Evolutionary conservation across 768 basidiomycete genomes (phyloP).

Genomic region (Rhizopogon rudus): DNA sequence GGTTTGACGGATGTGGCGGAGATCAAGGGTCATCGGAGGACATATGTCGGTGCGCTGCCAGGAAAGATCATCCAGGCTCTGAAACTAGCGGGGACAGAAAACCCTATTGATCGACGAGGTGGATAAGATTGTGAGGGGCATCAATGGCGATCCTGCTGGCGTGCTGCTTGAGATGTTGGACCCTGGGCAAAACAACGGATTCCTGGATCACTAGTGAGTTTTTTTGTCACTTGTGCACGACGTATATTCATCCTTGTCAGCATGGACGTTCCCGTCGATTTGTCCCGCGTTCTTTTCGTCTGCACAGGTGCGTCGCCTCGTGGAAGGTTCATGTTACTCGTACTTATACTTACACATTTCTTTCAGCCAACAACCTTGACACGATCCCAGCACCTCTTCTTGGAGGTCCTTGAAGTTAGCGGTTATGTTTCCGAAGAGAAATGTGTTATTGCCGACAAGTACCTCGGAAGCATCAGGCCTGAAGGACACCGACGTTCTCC

Average conservation of each 20-base stretch:
- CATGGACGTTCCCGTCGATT: conserved; percentile 95
- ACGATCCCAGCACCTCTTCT: conserved; percentile 92
- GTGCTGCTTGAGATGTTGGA: conserved; percentile 92
- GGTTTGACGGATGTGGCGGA: conserved; percentile 97
- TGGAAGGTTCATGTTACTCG: conserved; percentile 1
- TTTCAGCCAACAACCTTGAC: conserved; percentile 80
- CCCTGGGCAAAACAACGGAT: conserved; percentile 91
- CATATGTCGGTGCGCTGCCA: conserved; percentile 92
- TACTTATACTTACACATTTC: conserved; percentile 7
- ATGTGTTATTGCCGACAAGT: conserved; percentile 78
- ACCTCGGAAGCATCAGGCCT: conserved; percentile 87
- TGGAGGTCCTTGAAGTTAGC: conserved; percentile 90
- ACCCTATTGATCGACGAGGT: conserved; percentile 96
- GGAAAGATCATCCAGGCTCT: conserved; percentile 95
- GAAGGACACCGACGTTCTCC: conserved; percentile 73
- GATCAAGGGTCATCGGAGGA: conserved; percentile 96
- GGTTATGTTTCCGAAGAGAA: conserved; percentile 96
- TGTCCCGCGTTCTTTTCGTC: conserved; percentile 94
- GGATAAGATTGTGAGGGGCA: conserved; percentile 89
- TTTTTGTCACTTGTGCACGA: background rate
- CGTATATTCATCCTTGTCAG: conserved; percentile 30
- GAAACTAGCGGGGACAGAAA: conserved; percentile 90
- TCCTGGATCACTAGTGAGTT: conserved; percentile 91
- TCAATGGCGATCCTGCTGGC: conserved; percentile 90
- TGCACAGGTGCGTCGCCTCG: conserved; percentile 60